Evolutionary conservation across 2,329 filamentous ascomycete species (phyloP).

Genomic region (Fusarium sp.): DNA sequence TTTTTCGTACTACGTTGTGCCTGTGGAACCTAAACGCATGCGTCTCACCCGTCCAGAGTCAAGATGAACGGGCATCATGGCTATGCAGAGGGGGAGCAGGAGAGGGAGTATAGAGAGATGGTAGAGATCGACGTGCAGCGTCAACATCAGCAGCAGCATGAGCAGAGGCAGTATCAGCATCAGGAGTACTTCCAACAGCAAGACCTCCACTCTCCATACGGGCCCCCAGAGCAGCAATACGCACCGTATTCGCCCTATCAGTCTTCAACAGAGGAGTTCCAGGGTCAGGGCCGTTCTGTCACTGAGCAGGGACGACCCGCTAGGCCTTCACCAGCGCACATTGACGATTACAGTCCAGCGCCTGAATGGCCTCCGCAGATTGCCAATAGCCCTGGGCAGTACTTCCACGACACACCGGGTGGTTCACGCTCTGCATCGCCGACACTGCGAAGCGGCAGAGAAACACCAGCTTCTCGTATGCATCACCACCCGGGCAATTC

Average conservation of each 20-base stretch:
- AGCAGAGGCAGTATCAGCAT: slow-evolving; percentile 35
- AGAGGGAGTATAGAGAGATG: slow-evolving; percentile 47
- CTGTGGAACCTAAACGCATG: slow-evolving; percentile 23
- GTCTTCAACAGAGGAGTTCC: slow-evolving; percentile 38
- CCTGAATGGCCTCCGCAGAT: slow-evolving; percentile 41
- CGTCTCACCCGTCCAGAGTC: slow-evolving; percentile 14
- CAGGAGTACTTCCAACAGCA: slow-evolving; percentile 34
- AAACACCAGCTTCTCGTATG: slow-evolving; percentile 30
- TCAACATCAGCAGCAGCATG: slow-evolving; percentile 41
- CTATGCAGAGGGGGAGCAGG: slow-evolving; percentile 30
- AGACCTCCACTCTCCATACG: slow-evolving; percentile 37
- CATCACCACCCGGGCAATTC: slow-evolving; percentile 32
- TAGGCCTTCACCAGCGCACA: slow-evolving; percentile 25
- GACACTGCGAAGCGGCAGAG: slow-evolving; percentile 39
- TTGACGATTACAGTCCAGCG: slow-evolving; percentile 38
- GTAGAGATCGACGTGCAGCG: slow-evolving; percentile 48
- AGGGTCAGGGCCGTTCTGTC: slow-evolving; percentile 35
- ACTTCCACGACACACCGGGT: slow-evolving; percentile 37
- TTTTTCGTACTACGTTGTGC: neutral
- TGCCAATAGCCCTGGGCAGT: slow-evolving; percentile 35
- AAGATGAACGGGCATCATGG: slow-evolving; percentile 44
- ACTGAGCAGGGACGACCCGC: slow-evolving; percentile 37
- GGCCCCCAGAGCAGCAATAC: slow-evolving; percentile 22
- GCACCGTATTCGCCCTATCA: slow-evolving; percentile 34
- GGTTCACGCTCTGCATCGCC: slow-evolving; percentile 43